phyloP scores from a whole-genome alignment of 495 filamentous ascomycete genomes.

The Immersiella caudata region DNA sequence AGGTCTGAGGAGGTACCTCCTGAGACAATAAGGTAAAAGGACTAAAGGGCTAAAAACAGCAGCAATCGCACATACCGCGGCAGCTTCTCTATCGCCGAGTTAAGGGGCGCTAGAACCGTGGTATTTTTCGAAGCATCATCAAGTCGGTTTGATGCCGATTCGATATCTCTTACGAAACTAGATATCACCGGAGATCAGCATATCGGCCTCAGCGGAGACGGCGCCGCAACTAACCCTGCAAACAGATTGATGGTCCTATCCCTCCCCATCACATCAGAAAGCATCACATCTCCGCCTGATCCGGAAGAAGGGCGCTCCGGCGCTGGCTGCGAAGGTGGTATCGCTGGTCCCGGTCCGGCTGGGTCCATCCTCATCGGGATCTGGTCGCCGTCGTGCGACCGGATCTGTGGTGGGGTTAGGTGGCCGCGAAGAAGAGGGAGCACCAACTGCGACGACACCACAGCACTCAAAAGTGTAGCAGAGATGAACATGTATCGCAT shows the following conservation, averaged over 20 bases:
- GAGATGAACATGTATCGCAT: constrained; percentile 28
- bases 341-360: constrained; percentile 39
- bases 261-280: constrained; percentile 85
- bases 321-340: constrained; percentile 35
- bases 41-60: too few relatives aligned
- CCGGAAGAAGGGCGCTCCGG: constrained; percentile 47
- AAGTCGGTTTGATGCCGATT: constrained; percentile 68
- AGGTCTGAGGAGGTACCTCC: too few relatives aligned
- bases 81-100: constrained; percentile 75
- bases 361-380: constrained; percentile 40
- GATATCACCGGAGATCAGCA: not conserved
- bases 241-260: constrained; percentile 86
- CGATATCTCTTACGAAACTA: constrained; percentile 76
- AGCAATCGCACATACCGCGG: too few relatives aligned
- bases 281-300: constrained; percentile 51
- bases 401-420: constrained; percentile 15
- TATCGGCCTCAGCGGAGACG: not conserved
- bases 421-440: constrained; percentile 28
- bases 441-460: constrained; percentile 33
- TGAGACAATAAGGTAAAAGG: too few relatives aligned
- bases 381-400: constrained; percentile 31
- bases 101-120: constrained; percentile 87
- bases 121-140: constrained; percentile 71
- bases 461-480: constrained; percentile 26
- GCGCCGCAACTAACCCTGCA: constrained; percentile 51